These are phyloP conservation scores for Exophiala xenobiotica DNA, from an alignment of 2,329 filamentous ascomycete species.

Conservation along the genomic window DNA sequence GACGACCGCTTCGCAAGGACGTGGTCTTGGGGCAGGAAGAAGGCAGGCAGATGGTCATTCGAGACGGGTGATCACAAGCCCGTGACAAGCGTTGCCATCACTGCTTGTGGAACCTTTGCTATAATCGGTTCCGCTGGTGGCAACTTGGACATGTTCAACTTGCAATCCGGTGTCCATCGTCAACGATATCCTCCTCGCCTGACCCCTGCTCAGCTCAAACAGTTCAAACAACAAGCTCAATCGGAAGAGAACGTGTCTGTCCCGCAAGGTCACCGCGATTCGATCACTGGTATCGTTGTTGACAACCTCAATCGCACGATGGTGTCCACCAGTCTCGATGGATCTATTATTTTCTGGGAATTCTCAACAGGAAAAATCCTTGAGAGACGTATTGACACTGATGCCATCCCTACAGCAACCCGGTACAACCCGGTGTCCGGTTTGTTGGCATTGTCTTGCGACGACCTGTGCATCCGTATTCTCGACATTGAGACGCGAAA, in stretches of 20 bases:
- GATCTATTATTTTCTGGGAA: slow-evolving; percentile 97
- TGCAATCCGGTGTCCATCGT: slow-evolving; percentile 87
- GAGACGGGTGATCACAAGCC: slow-evolving; percentile 67
- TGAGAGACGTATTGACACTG: slow-evolving; percentile 81
- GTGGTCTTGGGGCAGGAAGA: slow-evolving; percentile 97
- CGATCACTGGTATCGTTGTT: slow-evolving; percentile 81
- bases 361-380: slow-evolving; percentile 78
- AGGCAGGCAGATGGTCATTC: slow-evolving; percentile 89
- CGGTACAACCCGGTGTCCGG: slow-evolving; percentile 81
- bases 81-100: slow-evolving; percentile 75
- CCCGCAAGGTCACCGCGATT: slow-evolving; percentile 72
- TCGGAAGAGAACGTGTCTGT: slow-evolving; percentile 45
- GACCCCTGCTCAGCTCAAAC: slow-evolving; percentile 74
- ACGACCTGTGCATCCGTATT: slow-evolving; percentile 82
- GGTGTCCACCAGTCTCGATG: slow-evolving; percentile 84
- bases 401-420: slow-evolving; percentile 72
- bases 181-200: slow-evolving; percentile 81
- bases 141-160: slow-evolving; percentile 89
- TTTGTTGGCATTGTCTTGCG: slow-evolving; percentile 82
- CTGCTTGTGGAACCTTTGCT: slow-evolving; percentile 89
- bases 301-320: slow-evolving; percentile 86
- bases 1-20: slow-evolving; percentile 82
- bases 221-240: slow-evolving; percentile 65
- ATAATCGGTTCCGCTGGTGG: slow-evolving; percentile 81
- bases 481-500: slow-evolving; percentile 88